These are phyloP conservation scores for Zygosaccharomyces bailii DNA, from an alignment of 805 yeast genomes.

Conservation along the genomic window DNA sequence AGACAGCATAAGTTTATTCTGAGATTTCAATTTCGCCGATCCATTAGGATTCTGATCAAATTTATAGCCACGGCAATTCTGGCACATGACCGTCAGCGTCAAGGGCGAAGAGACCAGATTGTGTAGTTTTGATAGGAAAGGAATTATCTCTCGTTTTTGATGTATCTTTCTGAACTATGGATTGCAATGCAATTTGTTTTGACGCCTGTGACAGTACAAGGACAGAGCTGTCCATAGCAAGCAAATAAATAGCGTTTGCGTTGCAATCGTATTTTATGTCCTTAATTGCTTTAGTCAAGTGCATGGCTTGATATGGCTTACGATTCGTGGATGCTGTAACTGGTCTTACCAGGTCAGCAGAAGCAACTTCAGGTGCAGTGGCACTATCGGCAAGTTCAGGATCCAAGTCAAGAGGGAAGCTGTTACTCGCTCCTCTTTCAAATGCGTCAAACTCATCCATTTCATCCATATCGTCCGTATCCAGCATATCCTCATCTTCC, in stretches of 20 bases:
- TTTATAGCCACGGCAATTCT: constrained; percentile 5
- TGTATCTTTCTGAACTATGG: constrained; percentile 1
- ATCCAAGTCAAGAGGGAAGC: constrained; percentile 1
- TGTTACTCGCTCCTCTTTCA: constrained; percentile 1
- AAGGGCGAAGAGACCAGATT: constrained; percentile 1
- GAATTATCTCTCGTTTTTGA: not conserved
- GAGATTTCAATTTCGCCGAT: too few relatives aligned
- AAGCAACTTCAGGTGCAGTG: not conserved
- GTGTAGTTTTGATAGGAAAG: constrained; percentile 5
- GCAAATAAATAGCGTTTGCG: constrained; percentile 11
- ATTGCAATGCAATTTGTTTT: not conserved
- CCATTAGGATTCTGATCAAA: too few relatives aligned
- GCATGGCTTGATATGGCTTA: constrained; percentile 13
- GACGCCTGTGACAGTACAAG: constrained; percentile 1
- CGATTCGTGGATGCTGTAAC: constrained; percentile 1
- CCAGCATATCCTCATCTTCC: constrained; percentile 7
- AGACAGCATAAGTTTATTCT: too few relatives aligned
- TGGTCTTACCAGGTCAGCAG: not conserved
- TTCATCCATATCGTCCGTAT: constrained; percentile 13
- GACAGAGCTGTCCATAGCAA: constrained; percentile 18
- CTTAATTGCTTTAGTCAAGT: constrained; percentile 13
- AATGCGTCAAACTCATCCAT: constrained; percentile 18
- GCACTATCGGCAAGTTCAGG: not conserved
- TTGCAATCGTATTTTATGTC: constrained; percentile 16
- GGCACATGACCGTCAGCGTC: not conserved